Evolutionary conservation across 495 filamentous ascomycete species (phyloP).

Genomic region (Annulohypoxylon nitens): DNA sequence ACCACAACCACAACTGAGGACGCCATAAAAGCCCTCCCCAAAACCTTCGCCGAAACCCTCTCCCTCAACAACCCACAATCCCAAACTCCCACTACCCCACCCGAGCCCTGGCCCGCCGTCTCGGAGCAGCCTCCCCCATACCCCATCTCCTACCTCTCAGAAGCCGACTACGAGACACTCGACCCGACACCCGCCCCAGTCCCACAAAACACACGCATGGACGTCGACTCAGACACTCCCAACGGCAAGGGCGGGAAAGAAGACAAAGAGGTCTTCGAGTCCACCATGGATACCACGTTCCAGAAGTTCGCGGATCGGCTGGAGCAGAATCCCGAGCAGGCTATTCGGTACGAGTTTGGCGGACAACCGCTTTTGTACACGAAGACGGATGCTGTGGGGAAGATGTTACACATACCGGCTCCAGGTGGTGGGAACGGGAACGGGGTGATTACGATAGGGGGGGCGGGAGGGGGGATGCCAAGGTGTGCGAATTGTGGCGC

Average conservation of each 20-base stretch:
- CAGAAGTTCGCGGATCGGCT: slow-evolving; percentile 91
- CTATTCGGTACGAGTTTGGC: slow-evolving; percentile 90
- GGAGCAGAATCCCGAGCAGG: slow-evolving; percentile 92
- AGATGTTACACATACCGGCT: slow-evolving; percentile 60
- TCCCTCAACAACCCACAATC: slow-evolving; percentile 61
- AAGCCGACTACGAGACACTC: slow-evolving; percentile 92
- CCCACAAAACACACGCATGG: slow-evolving; percentile 63
- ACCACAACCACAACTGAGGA: slow-evolving; percentile 46
- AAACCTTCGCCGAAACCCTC: slow-evolving; percentile 76
- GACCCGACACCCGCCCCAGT: slow-evolving; percentile 62
- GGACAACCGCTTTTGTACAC: slow-evolving; percentile 86
- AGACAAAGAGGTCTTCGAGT: slow-evolving; percentile 86
- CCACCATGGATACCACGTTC: slow-evolving; percentile 86
- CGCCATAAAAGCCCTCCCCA: slow-evolving; percentile 63
- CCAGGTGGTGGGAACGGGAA: background rate
- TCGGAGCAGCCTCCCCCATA: slow-evolving; percentile 76
- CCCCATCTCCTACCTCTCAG: slow-evolving; percentile 79
- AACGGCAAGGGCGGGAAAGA: slow-evolving; percentile 68
- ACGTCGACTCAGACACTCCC: slow-evolving; percentile 64
- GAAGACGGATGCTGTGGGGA: slow-evolving; percentile 79
- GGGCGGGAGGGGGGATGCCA: slow-evolving; percentile 66
- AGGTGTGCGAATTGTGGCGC: slow-evolving; percentile 81
- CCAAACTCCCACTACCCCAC: slow-evolving; percentile 55
- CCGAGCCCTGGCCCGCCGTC: slow-evolving; percentile 80
- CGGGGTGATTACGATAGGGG: slow-evolving; percentile 29